Conservation (phyloP, 2,329 filamentous ascomycete genomes). For the Xylariaceae sp. region DNA sequence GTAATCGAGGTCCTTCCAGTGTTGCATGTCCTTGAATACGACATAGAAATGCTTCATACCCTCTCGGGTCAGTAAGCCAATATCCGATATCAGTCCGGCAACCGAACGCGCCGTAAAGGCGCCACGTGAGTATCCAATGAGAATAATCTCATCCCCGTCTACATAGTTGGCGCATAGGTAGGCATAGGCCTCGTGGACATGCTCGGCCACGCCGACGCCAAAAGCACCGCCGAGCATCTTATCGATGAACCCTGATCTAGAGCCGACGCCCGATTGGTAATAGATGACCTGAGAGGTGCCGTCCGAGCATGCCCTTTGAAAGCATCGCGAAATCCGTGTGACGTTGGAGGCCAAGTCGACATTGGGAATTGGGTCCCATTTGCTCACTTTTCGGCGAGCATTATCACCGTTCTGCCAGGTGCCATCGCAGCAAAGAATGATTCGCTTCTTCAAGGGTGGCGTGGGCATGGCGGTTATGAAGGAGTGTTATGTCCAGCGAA, state of each 20-base stretch:
- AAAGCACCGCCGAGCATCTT: constrained; percentile 47
- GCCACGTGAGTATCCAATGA: constrained; percentile 51
- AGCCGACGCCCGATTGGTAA: constrained; percentile 55
- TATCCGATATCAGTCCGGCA: constrained; percentile 41
- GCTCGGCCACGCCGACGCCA: constrained; percentile 44
- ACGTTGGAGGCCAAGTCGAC: constrained; percentile 52
- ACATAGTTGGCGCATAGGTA: constrained; percentile 57
- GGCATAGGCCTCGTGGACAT: constrained; percentile 55
- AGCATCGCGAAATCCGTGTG: constrained; percentile 50
- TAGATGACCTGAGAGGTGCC: constrained; percentile 50
- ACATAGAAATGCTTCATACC: constrained; percentile 48
- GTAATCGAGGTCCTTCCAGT: constrained; percentile 39
- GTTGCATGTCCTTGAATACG: constrained; percentile 50
- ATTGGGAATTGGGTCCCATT: constrained; percentile 29
- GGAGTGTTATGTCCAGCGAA: background rate
- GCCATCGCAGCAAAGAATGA: constrained; percentile 40
- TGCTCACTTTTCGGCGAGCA: constrained; percentile 34
- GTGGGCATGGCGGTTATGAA: background rate
- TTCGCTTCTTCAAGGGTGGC: constrained; percentile 1
- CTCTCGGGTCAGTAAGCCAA: constrained; percentile 45
- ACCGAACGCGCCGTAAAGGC: constrained; percentile 52
- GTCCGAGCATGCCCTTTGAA: constrained; percentile 43
- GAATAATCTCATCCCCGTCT: constrained; percentile 48
- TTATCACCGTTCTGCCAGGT: constrained; percentile 47
- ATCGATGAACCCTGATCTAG: constrained; percentile 41